Conservation (phyloP, 352 stramenopile species). For the Phytophthora megakarya region DNA sequence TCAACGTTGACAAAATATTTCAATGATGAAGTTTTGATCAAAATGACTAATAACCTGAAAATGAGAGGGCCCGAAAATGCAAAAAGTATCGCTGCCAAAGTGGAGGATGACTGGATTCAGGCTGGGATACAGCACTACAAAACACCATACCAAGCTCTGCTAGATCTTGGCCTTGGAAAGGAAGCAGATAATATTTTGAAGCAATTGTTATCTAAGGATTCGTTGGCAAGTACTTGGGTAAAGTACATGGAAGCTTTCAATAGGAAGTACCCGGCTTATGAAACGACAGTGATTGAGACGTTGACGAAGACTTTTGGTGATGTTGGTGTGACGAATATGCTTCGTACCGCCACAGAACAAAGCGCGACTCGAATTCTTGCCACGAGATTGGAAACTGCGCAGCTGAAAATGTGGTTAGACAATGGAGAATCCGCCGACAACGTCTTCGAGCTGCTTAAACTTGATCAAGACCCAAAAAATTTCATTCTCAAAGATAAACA, state of each 20-base stretch:
- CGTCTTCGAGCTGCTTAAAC: not conserved
- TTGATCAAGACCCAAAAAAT: not conserved
- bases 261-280: not conserved
- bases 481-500: not conserved
- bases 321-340: not conserved
- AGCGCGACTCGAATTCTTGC: not conserved
- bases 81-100: not conserved
- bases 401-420: constrained; percentile 1
- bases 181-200: not conserved
- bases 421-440: not conserved
- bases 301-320: not conserved
- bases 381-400: not conserved
- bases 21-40: not conserved
- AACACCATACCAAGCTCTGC: not conserved
- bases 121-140: not conserved
- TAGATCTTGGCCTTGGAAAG: not conserved
- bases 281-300: not conserved
- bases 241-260: constrained; percentile 1
- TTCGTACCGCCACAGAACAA: not conserved
- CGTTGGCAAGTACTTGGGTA: not conserved
- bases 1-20: not conserved
- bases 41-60: not conserved
- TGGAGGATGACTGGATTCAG: not conserved
- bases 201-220: too few species aligned
- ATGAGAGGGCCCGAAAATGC: not conserved